phyloP scores from a whole-genome alignment of 345 rosid genomes.

The Eutrema japonicum region DNA sequence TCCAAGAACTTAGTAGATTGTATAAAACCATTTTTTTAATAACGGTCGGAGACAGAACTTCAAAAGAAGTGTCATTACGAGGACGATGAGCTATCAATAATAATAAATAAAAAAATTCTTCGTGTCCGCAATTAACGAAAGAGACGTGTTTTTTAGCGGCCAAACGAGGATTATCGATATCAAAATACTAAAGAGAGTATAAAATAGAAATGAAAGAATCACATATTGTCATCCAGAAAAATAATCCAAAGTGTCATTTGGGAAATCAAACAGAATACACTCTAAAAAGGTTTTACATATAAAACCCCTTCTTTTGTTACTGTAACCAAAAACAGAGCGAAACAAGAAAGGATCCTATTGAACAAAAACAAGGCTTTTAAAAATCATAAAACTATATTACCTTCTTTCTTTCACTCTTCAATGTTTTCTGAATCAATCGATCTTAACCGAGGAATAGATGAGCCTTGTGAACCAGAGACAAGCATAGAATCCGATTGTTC shows the following conservation, averaged over 20 bases:
- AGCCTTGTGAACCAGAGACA: slow-evolving; percentile 88
- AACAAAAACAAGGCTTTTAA: slow-evolving; percentile 23
- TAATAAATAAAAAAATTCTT: neutral
- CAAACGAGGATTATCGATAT: neutral
- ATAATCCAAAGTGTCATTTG: slow-evolving; percentile 23
- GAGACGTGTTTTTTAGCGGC: neutral
- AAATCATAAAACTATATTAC: slow-evolving; percentile 35
- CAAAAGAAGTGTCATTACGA: neutral
- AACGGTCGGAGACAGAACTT: slow-evolving; percentile 15
- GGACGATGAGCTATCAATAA: neutral
- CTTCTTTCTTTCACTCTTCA: slow-evolving; percentile 22
- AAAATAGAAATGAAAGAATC: slow-evolving; percentile 35
- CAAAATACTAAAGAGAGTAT: neutral
- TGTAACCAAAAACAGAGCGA: slow-evolving; percentile 35
- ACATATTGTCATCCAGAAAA: slow-evolving; percentile 30
- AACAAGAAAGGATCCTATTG: slow-evolving; percentile 31
- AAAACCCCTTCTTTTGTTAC: slow-evolving; percentile 31
- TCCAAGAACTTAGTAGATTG: neutral
- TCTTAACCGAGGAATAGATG: slow-evolving; percentile 84
- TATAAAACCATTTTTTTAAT: neutral
- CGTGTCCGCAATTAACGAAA: neutral
- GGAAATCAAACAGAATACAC: slow-evolving; percentile 34
- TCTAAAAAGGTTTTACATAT: slow-evolving; percentile 31
- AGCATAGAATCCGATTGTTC: slow-evolving; percentile 73
- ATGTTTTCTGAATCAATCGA: slow-evolving; percentile 50